These are phyloP conservation scores for Caloboletus firmus DNA, from an alignment of 1,284 basidiomycete species.

Conservation along the genomic window DNA sequence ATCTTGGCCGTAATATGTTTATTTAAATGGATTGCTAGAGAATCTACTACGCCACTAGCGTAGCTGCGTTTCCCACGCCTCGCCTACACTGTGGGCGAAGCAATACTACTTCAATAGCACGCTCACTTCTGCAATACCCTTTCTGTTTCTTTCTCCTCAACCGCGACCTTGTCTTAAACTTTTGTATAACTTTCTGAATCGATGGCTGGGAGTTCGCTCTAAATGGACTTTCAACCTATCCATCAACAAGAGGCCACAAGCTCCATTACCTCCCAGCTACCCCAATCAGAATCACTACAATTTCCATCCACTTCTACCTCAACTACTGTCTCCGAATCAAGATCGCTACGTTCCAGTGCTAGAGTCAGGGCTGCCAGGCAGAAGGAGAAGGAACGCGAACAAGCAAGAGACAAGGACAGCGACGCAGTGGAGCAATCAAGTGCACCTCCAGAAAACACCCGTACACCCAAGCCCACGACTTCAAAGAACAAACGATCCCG, in stretches of 20 bases:
- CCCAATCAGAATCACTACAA: constrained; percentile 40
- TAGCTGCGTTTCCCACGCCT: constrained; percentile 33
- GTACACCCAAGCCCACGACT: constrained; percentile 42
- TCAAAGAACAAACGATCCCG: constrained; percentile 55
- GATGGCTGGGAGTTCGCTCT: constrained; percentile 80
- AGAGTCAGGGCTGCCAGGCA: constrained; percentile 76
- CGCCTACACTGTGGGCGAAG: constrained; percentile 22
- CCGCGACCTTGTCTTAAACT: constrained; percentile 29
- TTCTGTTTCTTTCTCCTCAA: constrained; percentile 29
- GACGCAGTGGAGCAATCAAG: constrained; percentile 43
- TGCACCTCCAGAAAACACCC: constrained; percentile 41
- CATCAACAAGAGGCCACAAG: constrained; percentile 68
- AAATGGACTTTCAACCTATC: constrained; percentile 79
- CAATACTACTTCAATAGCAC: constrained; percentile 34
- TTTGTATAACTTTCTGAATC: constrained; percentile 45
- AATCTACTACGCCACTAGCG: constrained; percentile 12
- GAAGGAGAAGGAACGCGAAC: constrained; percentile 51
- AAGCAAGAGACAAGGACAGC: constrained; percentile 42
- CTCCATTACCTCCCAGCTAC: constrained; percentile 47
- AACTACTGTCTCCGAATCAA: constrained; percentile 42
- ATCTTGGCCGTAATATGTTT: background rate
- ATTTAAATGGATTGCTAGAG: too few relatives aligned
- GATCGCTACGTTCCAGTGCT: constrained; percentile 67
- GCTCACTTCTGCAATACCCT: constrained; percentile 10
- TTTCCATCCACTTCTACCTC: constrained; percentile 37